A percentile compares a stretch with the other conserved stretches of the same genome.
phyloP scores from a whole-genome alignment of 2,329 filamentous ascomycete genomes.

The Exophiala aquamarina region DNA sequence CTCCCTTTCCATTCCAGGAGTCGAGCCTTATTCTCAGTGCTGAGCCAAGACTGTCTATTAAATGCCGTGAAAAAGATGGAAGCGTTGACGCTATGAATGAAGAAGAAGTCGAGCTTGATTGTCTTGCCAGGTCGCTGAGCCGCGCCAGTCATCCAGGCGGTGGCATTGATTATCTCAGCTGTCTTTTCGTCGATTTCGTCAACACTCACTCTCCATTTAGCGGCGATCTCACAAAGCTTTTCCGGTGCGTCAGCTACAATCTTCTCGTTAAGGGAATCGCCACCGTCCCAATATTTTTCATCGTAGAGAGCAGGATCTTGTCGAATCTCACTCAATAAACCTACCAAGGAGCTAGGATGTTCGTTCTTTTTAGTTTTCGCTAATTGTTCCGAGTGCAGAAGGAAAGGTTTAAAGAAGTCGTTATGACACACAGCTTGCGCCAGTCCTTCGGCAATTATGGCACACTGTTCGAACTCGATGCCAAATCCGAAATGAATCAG shows the following conservation, averaged over 20 bases:
- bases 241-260: slow-evolving; percentile 45
- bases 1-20: slow-evolving; percentile 81
- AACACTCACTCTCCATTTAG: slow-evolving; percentile 55
- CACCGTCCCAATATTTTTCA: slow-evolving; percentile 3
- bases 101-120: slow-evolving; percentile 79
- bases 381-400: slow-evolving; percentile 48
- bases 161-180: slow-evolving; percentile 69
- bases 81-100: slow-evolving; percentile 72
- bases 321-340: slow-evolving; percentile 62
- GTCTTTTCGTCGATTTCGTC: slow-evolving; percentile 58
- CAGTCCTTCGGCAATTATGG: slow-evolving; percentile 72
- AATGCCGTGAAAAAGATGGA: slow-evolving; percentile 72
- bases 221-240: slow-evolving; percentile 44
- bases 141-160: slow-evolving; percentile 57
- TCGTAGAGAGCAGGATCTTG: slow-evolving; percentile 46
- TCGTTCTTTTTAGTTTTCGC: slow-evolving; percentile 33
- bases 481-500: slow-evolving; percentile 70
- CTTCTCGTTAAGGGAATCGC: background rate
- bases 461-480: slow-evolving; percentile 73
- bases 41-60: slow-evolving; percentile 55
- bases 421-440: slow-evolving; percentile 70
- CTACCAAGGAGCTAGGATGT: slow-evolving; percentile 42
- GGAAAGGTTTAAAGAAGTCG: slow-evolving; percentile 7
- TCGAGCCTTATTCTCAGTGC: slow-evolving; percentile 60
- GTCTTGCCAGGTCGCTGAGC: slow-evolving; percentile 64